These are phyloP conservation scores for Nepenthes gracilis DNA, from an alignment of 148 eudicot genomes.

Conservation along the genomic window DNA sequence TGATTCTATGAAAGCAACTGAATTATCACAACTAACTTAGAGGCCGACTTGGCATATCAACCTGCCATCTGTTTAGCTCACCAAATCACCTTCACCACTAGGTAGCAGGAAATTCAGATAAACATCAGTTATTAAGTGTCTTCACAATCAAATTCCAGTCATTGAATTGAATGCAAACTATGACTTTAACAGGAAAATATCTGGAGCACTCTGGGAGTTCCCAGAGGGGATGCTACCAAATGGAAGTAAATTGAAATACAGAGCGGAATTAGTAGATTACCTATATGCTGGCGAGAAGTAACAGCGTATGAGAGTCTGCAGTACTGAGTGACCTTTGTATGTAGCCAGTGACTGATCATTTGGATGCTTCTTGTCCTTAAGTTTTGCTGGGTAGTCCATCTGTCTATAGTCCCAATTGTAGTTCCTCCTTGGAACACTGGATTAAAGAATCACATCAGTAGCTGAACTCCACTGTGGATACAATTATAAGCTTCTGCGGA, in stretches of 20 bases:
- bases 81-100: background rate
- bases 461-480: background rate
- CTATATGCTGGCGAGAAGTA: conserved; percentile 81
- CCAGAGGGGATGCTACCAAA: background rate
- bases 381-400: conserved; percentile 62
- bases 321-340: conserved; percentile 76
- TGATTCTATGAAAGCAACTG: too few species aligned
- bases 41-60: too few species aligned
- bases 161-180: too few species aligned
- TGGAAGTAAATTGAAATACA: background rate
- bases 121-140: background rate
- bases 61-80: too few species aligned
- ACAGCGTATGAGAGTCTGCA: conserved; percentile 85
- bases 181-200: too few species aligned
- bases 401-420: conserved; percentile 83
- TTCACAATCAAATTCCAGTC: too few species aligned
- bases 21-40: too few species aligned
- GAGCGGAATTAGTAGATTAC: conserved; percentile 15
- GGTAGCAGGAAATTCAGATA: background rate
- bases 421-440: conserved; percentile 25
- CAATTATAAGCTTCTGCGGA: too few species aligned
- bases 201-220: background rate
- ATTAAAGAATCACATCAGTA: background rate
- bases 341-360: conserved; percentile 73
- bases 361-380: conserved; percentile 42